phyloP scores from a whole-genome alignment of 2,329 filamentous ascomycete genomes.

The Immersiporthe knoxdaviesiana region DNA sequence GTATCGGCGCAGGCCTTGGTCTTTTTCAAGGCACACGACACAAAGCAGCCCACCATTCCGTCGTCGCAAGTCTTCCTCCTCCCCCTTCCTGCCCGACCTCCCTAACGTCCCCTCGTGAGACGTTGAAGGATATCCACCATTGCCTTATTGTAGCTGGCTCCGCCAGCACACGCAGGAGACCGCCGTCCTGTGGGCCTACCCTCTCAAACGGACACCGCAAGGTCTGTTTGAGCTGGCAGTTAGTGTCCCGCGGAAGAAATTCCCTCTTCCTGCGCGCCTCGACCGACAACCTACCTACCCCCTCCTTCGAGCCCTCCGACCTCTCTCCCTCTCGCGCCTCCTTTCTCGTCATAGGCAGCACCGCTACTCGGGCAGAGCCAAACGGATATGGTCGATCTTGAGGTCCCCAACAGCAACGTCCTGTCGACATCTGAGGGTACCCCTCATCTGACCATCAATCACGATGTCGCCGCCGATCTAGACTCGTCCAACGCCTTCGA shows the following conservation, averaged over 20 bases:
- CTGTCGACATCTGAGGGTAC: slow-evolving; percentile 82
- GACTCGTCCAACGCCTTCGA: slow-evolving; percentile 97
- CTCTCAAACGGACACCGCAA: slow-evolving; percentile 92
- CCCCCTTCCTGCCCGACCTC: slow-evolving; percentile 81
- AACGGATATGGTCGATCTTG: slow-evolving; percentile 81
- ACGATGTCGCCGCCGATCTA: slow-evolving; percentile 87
- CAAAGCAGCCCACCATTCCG: slow-evolving; percentile 81
- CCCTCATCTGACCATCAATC: slow-evolving; percentile 94
- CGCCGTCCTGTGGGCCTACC: slow-evolving; percentile 89
- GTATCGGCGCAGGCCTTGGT: slow-evolving; percentile 75
- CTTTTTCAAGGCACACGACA: slow-evolving; percentile 57
- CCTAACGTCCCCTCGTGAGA: slow-evolving; percentile 81
- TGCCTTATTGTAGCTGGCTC: slow-evolving; percentile 75
- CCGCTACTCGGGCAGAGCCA: slow-evolving; percentile 32
- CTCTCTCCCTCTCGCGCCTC: slow-evolving; percentile 30
- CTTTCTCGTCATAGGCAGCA: slow-evolving; percentile 32
- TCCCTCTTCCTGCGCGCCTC: slow-evolving; percentile 34
- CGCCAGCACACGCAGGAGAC: slow-evolving; percentile 72
- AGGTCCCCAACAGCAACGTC: slow-evolving; percentile 79
- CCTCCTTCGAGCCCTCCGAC: slow-evolving; percentile 17
- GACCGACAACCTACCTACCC: slow-evolving; percentile 7
- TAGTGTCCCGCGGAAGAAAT: slow-evolving; percentile 84
- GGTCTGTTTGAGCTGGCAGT: slow-evolving; percentile 96
- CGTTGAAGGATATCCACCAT: slow-evolving; percentile 52
- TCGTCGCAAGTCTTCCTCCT: slow-evolving; percentile 80